A percentile compares a stretch with the other conserved stretches of the same genome.
Conservation (phyloP, 192 early-diverging fungal species). For the Entrophospora sp. region DNA sequence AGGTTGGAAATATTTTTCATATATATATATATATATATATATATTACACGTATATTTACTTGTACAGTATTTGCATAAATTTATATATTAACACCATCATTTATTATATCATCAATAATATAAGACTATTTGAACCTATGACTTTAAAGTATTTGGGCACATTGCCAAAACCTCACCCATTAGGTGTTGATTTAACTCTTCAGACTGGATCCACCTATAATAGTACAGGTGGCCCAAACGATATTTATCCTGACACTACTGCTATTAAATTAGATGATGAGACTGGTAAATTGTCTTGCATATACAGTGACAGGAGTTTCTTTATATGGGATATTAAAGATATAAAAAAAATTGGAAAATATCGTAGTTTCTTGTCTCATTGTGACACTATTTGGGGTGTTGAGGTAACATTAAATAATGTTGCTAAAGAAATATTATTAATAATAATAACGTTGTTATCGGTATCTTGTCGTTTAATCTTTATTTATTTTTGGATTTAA, state of each 20-base stretch:
- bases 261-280: slow-evolving; percentile 46
- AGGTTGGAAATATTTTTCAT: slow-evolving; percentile 42
- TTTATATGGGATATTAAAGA: slow-evolving; percentile 63
- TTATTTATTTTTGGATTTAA: background rate
- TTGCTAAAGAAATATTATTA: background rate
- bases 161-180: slow-evolving; percentile 59
- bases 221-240: slow-evolving; percentile 14
- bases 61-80: too few species aligned
- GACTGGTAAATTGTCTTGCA: slow-evolving; percentile 41
- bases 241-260: slow-evolving; percentile 48
- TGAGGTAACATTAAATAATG: slow-evolving; percentile 58
- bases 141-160: slow-evolving; percentile 60
- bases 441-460: too few species aligned
- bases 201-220: background rate
- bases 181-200: slow-evolving; percentile 43
- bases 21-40: too few species aligned
- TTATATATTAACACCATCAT: too few species aligned
- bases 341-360: slow-evolving; percentile 40
- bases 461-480: background rate
- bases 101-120: too few species aligned
- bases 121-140: slow-evolving; percentile 59
- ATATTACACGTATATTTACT: too few species aligned
- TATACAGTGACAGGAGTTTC: slow-evolving; percentile 63
- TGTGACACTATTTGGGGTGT: slow-evolving; percentile 74
- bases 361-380: slow-evolving; percentile 55